Evolutionary conservation across 225 moss, liverwort and hornwort species (phyloP).

Genomic region (Rhytidiadelphus loreus): DNA sequence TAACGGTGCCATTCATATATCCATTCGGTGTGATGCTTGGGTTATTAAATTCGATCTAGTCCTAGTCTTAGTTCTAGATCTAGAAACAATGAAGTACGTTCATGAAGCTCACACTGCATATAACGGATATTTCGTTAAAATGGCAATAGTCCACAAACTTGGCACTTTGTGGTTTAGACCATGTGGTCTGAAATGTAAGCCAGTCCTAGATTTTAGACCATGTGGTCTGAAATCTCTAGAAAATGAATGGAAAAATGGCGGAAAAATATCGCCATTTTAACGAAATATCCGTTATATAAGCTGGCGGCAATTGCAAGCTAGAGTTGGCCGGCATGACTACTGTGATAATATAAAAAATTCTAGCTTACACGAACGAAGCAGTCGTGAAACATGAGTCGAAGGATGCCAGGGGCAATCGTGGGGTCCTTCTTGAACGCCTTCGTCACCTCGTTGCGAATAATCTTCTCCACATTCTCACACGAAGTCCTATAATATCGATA

Average conservation of each 20-base stretch:
- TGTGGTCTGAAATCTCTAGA: too few relatives aligned
- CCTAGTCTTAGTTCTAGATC: background rate
- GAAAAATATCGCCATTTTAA: too few relatives aligned
- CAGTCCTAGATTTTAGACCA: too few relatives aligned
- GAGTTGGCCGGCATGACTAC: background rate
- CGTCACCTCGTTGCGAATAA: slow-evolving; percentile 1
- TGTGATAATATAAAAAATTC: too few relatives aligned
- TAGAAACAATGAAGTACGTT: background rate
- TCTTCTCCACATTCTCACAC: slow-evolving; percentile 17
- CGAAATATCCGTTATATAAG: too few relatives aligned
- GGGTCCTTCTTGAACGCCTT: slow-evolving; percentile 4
- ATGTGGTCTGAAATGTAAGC: too few relatives aligned
- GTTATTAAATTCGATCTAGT: background rate
- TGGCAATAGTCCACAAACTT: too few relatives aligned
- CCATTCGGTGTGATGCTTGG: background rate
- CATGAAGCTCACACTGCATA: background rate
- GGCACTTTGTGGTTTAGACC: too few relatives aligned
- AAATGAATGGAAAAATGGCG: too few relatives aligned
- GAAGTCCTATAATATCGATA: slow-evolving; percentile 2
- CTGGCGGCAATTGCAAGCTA: background rate
- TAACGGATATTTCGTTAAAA: too few relatives aligned
- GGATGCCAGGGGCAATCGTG: slow-evolving; percentile 8
- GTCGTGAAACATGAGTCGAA: slow-evolving; percentile 31
- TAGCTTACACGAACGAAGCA: slow-evolving; percentile 32
- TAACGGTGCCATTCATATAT: background rate